These are phyloP conservation scores for Metroxylon sagu DNA, from an alignment of 176 grass and related monocot species.

Conservation along the genomic window DNA sequence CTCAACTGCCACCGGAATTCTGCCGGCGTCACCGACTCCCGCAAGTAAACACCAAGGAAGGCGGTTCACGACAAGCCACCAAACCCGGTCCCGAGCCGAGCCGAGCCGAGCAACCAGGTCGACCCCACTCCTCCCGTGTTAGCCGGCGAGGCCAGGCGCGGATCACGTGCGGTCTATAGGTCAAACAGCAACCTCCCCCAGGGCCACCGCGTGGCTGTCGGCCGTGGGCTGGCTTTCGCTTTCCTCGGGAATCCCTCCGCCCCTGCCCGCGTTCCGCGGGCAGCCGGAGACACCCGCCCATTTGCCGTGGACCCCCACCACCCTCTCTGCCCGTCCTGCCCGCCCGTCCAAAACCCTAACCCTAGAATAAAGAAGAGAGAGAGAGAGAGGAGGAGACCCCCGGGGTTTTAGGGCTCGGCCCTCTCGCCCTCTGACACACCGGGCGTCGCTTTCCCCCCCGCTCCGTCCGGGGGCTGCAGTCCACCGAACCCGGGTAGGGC, in stretches of 20 bases:
- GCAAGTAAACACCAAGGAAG: too few species aligned
- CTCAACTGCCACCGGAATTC: not conserved
- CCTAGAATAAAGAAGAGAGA: too few species aligned
- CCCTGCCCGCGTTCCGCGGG: conserved; percentile 6
- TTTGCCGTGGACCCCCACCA: not conserved
- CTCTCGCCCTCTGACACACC: too few species aligned
- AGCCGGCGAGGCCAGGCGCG: not conserved
- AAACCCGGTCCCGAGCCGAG: conserved; percentile 11
- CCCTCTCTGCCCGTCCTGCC: not conserved
- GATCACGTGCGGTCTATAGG: conserved; percentile 19
- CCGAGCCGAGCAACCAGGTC: conserved; percentile 1
- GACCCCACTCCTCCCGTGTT: too few species aligned
- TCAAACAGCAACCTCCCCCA: conserved; percentile 12
- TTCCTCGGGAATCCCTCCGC: conserved; percentile 31
- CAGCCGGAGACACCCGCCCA: not conserved
- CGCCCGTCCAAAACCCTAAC: too few species aligned
- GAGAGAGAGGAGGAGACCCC: not conserved
- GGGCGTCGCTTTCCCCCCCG: not conserved
- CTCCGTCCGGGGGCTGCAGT: too few species aligned
- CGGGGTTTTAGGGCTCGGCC: conserved; percentile 1
- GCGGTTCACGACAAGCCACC: too few species aligned
- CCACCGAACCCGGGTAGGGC: too few species aligned
- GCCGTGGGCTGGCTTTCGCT: conserved; percentile 40
- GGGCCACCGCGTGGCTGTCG: conserved; percentile 37
- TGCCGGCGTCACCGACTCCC: not conserved